Evolutionary conservation across 2,329 filamentous ascomycete species (phyloP).

Genomic region (Ophiostoma ulmi): DNA sequence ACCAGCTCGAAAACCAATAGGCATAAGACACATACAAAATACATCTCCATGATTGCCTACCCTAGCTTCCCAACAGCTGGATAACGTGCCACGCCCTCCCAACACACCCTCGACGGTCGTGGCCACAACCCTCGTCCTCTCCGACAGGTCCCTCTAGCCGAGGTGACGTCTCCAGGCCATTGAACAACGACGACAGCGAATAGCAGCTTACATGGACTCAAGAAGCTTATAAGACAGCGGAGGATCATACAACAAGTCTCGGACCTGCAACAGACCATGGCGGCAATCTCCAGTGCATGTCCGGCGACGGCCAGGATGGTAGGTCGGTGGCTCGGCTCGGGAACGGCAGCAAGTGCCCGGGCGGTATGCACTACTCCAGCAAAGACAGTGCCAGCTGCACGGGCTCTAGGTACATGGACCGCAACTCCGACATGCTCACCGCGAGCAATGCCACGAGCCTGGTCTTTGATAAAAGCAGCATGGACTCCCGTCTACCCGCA

Average conservation of each 20-base stretch:
- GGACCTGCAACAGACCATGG: conserved; percentile 6
- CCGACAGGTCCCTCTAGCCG: neutral
- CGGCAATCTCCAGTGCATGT: neutral
- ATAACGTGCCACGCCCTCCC: neutral
- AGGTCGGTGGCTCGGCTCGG: neutral
- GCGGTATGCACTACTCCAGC: neutral
- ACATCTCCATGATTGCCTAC: neutral
- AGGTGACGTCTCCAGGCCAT: neutral
- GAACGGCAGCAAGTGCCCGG: conserved; percentile 5
- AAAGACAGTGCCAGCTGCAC: neutral
- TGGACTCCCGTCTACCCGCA: neutral
- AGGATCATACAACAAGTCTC: neutral
- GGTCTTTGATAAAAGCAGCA: neutral
- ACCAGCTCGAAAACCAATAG: neutral
- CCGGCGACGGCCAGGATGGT: neutral
- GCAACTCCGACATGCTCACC: neutral
- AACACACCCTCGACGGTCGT: neutral
- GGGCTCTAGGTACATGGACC: neutral
- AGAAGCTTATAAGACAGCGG: neutral
- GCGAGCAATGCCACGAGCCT: neutral
- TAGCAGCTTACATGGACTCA: neutral
- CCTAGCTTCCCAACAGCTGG: neutral
- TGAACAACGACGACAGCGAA: neutral
- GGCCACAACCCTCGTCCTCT: neutral
- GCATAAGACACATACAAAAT: neutral